Evolutionary conservation across 306 rosid species (phyloP), one percentile per base, ranked within the genome.

Genomic region (Prunus mira): DNA sequence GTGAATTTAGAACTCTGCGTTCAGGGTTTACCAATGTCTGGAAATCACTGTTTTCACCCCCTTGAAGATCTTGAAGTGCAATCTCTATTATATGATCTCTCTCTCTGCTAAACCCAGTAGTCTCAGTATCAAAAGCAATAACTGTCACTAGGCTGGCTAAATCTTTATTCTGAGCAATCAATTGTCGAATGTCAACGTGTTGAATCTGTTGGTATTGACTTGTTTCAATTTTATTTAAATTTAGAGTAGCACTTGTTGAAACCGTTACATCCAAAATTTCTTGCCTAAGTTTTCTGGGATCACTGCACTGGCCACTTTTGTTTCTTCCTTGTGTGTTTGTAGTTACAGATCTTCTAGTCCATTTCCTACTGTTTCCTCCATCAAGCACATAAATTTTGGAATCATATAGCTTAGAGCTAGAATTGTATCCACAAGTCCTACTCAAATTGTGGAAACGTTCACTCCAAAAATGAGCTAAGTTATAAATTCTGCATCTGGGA

Each of bases 41-140:
- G 81, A 95, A 92, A 67, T 97, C 89, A 87, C 99, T 95, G 57
- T 90, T 86, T 49, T 84, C 82, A 78, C 99, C 99, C 18, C 99
- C 99, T 25, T 73, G 78, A 79, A 92, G 97, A 86, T 85, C 97
- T 77, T 87, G 90, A 79, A 90, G 74, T 49, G 90, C 99, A 71
- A 95, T 77, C 86, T 95, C 97, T 74, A 95, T 80, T 56, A 92
- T 89, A 78, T 97, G 67, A 5, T 79, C 96, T 0, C 57, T 60
- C 52, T 71, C 81, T 89, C 90, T 79, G 77, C 84, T 77, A 9
- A 95, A 69, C 63, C 97, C 98, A 19, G 97, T 90, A 64, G 98
- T 95, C 75, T 95, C 98, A 56, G 81, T 73, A 75, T 95, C 97
- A 67, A 95, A 90, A 79, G 75, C 84, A 70, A 95, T 75, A 72